These are phyloP conservation scores for Ascoidea tarda DNA, from an alignment of 805 yeast species.

Conservation along the genomic window DNA sequence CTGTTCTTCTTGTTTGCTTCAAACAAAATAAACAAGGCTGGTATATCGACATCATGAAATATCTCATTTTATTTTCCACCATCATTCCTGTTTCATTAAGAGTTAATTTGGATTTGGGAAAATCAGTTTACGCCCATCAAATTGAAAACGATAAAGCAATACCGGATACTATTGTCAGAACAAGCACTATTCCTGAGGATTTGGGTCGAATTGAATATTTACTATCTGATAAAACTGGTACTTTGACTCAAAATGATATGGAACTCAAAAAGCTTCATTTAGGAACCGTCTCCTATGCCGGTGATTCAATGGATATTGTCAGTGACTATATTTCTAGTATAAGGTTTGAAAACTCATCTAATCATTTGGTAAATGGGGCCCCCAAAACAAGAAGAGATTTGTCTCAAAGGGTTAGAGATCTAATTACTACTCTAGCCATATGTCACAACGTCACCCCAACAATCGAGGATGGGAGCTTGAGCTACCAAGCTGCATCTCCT, in stretches of 20 bases:
- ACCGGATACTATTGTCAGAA: slow-evolving; percentile 82
- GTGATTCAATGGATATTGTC: slow-evolving; percentile 86
- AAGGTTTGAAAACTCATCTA: slow-evolving; percentile 8
- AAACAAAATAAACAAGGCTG: slow-evolving; percentile 37
- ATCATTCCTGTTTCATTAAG: slow-evolving; percentile 93
- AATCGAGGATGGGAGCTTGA: slow-evolving; percentile 54
- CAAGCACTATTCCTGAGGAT: slow-evolving; percentile 97
- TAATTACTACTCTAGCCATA: slow-evolving; percentile 72
- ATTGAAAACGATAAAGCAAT: slow-evolving; percentile 79
- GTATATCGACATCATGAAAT: slow-evolving; percentile 87
- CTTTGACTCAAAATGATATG: slow-evolving; percentile 97
- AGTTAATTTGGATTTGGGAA: slow-evolving; percentile 90
- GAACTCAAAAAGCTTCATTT: slow-evolving; percentile 85
- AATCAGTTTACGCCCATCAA: slow-evolving; percentile 89
- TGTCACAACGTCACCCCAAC: slow-evolving; percentile 98
- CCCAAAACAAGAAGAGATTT: slow-evolving; percentile 49
- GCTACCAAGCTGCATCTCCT: slow-evolving; percentile 97
- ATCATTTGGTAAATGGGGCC: slow-evolving; percentile 14
- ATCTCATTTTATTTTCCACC: slow-evolving; percentile 81
- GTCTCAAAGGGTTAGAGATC: slow-evolving; percentile 62
- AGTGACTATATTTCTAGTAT: slow-evolving; percentile 42
- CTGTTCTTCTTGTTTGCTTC: slow-evolving; percentile 63
- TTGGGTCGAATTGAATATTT: slow-evolving; percentile 90
- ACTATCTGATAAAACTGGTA: slow-evolving; percentile 91
- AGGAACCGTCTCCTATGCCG: slow-evolving; percentile 86